Evolutionary conservation across 176 grass and related monocot species (phyloP).

Genomic region (Tuctoria greenei): DNA sequence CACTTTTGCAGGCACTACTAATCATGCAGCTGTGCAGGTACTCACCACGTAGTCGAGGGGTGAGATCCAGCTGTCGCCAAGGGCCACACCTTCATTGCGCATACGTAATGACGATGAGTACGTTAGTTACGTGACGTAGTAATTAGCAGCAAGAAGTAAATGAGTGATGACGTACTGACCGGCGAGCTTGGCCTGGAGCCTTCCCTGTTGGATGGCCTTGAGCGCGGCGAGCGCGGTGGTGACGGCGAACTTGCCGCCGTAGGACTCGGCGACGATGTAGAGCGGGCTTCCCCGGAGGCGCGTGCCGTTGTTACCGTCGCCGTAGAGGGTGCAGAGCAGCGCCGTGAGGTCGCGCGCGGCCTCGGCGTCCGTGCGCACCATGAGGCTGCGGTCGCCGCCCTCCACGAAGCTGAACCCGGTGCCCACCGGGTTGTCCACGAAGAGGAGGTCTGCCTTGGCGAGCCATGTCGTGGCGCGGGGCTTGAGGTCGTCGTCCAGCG

Average conservation of each 20-base stretch:
- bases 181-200: slow-evolving; percentile 48
- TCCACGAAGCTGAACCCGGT: slow-evolving; percentile 91
- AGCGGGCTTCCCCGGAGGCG: slow-evolving; percentile 54
- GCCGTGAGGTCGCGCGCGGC: slow-evolving; percentile 68
- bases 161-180: no score
- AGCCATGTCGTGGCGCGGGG: slow-evolving; percentile 71
- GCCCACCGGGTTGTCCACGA: slow-evolving; percentile 88
- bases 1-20: no score
- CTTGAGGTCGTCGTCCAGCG: slow-evolving; percentile 62
- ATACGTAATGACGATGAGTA: no score
- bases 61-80: slow-evolving; percentile 93
- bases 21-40: no score
- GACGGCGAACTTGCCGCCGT: slow-evolving; percentile 94
- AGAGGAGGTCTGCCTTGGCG: slow-evolving; percentile 79
- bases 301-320: slow-evolving; percentile 5
- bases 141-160: no score
- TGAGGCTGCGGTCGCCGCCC: slow-evolving; percentile 36
- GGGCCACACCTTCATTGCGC: slow-evolving; percentile 50
- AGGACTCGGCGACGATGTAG: slow-evolving; percentile 89
- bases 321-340: slow-evolving; percentile 55
- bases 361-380: slow-evolving; percentile 64
- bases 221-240: slow-evolving; percentile 56
- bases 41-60: slow-evolving; percentile 82
- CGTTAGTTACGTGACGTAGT: no score
- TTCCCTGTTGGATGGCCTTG: slow-evolving; percentile 47